Base-by-base conservation (phyloP, 768 basidiomycete species). In the Lactifluus echinatus region DNA sequence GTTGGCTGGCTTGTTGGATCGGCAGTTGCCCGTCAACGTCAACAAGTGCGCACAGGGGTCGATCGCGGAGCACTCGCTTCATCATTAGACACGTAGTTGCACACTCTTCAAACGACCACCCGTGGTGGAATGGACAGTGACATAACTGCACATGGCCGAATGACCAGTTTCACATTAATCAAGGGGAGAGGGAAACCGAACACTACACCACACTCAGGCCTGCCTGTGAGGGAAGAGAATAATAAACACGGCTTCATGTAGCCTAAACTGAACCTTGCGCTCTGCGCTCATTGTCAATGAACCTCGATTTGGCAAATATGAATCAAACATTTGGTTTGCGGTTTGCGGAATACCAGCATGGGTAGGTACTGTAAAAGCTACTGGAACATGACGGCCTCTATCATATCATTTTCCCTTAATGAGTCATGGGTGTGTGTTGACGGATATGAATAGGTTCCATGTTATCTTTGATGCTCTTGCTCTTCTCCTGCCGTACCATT, bases 391-490 rank as follows among this genome's bases (percentile, higher is more conserved):
- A 21, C n/a, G 19, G 19, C 39, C 17, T 31, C 31, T 4, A 10
- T 31, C 49, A 39, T 36, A n/a, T 19, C 15, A 53, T 43, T 53
- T n/a, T 53, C 34, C 34, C 44, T 26, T 39, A 46, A 36, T 36
- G 24, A 23, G 46, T 28, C 36, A 23, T 5, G 15, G n/a, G n/a
- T n/a, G n/a, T n/a, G n/a, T n/a, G n/a, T 26, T 21, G 43, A 6
- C 14, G 36, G 23, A 63, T 40, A 31, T 58, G 56, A 29, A 63
- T 54, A 15, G 61, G 64, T 26, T 66, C 69, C 61, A 65, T 67
- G 44, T 70, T 64, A 15, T 65, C 67, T 4, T n/a, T 45, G 36
- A 24, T 53, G 24, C 10, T 39, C 50, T 8, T 46, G 48, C 31
- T 59, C 61, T 33, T 55, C 29, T 19, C 28, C 42, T 17, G 19